Base-by-base conservation (phyloP, 2,329 filamentous ascomycete species). In the Cytospora mali region DNA sequence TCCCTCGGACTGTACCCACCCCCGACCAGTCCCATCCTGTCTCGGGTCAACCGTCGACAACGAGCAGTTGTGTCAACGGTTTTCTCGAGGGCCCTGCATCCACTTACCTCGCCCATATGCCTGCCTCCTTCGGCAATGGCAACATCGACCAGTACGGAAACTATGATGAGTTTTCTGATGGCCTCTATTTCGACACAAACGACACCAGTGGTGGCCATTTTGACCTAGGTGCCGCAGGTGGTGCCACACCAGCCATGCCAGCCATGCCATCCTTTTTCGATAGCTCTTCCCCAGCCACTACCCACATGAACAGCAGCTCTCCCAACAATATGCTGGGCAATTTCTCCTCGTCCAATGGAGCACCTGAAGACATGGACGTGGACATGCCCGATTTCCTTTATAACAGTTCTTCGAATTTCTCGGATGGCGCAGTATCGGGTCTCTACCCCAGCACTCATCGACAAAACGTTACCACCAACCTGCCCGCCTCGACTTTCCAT, bases 321-420 rank as follows among this genome's bases (percentile, higher is more conserved):
- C 58, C 58, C 3, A 60, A 54, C 18, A 35, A 50, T 0, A 18
- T 60, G 25, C 54, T 60, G 3, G 58, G 58, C 6, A 60, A 50
- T 39, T 60, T 60, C 11, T 60, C 58, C 18, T 60, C 58, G 3
- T 60, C 58, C 0, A 60, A 54, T 21, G 58, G 58, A 1, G 35
- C 33, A 0, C 10, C 39, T 0, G 58, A 60, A 6, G 21, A 48
- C 27, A 48, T 60, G 58, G 48, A 60, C 50, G 42, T 60, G 58
- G 58, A 60, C 16, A 14, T 49, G 18, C 11, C 50, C 7, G 58
- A 60, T 2, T 35, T 21, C 28, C 48, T 60, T 28, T 27, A 54
- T n/a, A n/a, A n/a, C 18, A 54, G 50, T 16, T 50, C 58, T 7
- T 33, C 50, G 7, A 52, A 16, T 7, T 46, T 54, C 6, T 31